A percentile compares a stretch with the other conserved stretches of the same genome.
phyloP scores from a whole-genome alignment of 2,329 filamentous ascomycete species.

The Phoma sp. region DNA sequence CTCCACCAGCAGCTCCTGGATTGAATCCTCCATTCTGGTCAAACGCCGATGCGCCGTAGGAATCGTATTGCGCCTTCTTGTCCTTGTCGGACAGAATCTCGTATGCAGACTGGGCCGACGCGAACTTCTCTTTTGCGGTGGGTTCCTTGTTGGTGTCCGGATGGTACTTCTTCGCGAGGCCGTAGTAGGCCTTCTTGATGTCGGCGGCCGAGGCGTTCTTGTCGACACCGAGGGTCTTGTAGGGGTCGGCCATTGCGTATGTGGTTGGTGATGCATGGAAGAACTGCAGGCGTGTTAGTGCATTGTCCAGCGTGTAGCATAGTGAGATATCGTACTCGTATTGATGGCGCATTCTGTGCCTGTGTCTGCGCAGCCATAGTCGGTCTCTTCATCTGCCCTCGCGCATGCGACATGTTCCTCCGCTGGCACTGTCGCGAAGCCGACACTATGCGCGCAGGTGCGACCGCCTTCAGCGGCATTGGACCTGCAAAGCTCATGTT shows the following conservation, averaged over 20 bases:
- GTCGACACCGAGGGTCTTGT: slow-evolving; percentile 82
- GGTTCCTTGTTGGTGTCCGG: slow-evolving; percentile 98
- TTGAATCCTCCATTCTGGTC: slow-evolving; percentile 77
- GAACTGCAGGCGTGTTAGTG: slow-evolving; percentile 35
- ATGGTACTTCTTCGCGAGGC: slow-evolving; percentile 95
- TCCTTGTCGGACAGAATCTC: slow-evolving; percentile 91
- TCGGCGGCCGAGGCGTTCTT: slow-evolving; percentile 83
- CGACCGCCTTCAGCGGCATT: slow-evolving; percentile 42
- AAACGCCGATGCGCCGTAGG: slow-evolving; percentile 83
- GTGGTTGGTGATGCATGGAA: slow-evolving; percentile 61
- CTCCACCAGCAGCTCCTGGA: slow-evolving; percentile 70
- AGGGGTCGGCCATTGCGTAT: slow-evolving; percentile 77
- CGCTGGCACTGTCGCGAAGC: slow-evolving; percentile 42
- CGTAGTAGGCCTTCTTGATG: slow-evolving; percentile 99
- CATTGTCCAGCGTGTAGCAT: background rate
- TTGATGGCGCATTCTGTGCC: slow-evolving; percentile 32
- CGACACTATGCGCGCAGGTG: slow-evolving; percentile 43
- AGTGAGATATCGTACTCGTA: slow-evolving; percentile 35
- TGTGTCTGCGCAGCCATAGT: slow-evolving; percentile 29
- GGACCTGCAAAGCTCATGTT: slow-evolving; percentile 48
- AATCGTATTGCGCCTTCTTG: slow-evolving; percentile 91
- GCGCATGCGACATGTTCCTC: slow-evolving; percentile 37
- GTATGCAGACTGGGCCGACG: slow-evolving; percentile 91
- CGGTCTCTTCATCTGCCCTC: slow-evolving; percentile 37
- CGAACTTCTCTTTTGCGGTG: slow-evolving; percentile 91